phyloP scores from a whole-genome alignment of 305 asterid species.

The Fraxinus albicans region DNA sequence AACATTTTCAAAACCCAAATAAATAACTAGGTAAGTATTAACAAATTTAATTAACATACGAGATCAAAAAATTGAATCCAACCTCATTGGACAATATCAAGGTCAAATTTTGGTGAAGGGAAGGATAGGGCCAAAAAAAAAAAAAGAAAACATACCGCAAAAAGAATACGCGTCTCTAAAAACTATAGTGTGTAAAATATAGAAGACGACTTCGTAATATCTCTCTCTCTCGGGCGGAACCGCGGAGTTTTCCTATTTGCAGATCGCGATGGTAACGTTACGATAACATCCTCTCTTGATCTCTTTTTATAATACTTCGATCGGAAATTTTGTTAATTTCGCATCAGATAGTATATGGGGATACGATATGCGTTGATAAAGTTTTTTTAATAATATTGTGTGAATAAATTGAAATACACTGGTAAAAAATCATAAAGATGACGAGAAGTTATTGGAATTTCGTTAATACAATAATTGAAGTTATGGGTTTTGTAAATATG shows the following conservation, averaged over 20 bases:
- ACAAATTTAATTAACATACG: too few relatives aligned
- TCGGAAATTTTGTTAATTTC: background rate
- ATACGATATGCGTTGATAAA: background rate
- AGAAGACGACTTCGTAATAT: background rate
- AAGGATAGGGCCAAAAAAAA: too few relatives aligned
- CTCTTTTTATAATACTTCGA: background rate
- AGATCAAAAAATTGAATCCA: too few relatives aligned
- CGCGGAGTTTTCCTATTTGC: background rate
- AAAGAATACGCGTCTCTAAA: background rate
- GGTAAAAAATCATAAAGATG: background rate
- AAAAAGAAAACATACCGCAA: too few relatives aligned
- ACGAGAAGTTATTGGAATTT: background rate
- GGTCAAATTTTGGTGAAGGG: too few relatives aligned
- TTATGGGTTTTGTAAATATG: background rate
- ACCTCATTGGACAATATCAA: too few relatives aligned
- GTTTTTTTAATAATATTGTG: background rate
- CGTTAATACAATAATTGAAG: background rate
- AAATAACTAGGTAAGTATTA: too few relatives aligned
- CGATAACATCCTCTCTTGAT: background rate
- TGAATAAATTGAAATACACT: background rate
- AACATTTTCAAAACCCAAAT: too few relatives aligned
- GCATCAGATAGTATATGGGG: background rate
- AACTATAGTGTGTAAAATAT: too few relatives aligned
- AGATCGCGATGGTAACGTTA: slow-evolving; percentile 28
- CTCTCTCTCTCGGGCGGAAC: background rate